A percentile compares a stretch with the other conserved stretches of the same genome.
Evolutionary conservation across 495 filamentous ascomycete species (phyloP).

Genomic region (Penicillium lagena): DNA sequence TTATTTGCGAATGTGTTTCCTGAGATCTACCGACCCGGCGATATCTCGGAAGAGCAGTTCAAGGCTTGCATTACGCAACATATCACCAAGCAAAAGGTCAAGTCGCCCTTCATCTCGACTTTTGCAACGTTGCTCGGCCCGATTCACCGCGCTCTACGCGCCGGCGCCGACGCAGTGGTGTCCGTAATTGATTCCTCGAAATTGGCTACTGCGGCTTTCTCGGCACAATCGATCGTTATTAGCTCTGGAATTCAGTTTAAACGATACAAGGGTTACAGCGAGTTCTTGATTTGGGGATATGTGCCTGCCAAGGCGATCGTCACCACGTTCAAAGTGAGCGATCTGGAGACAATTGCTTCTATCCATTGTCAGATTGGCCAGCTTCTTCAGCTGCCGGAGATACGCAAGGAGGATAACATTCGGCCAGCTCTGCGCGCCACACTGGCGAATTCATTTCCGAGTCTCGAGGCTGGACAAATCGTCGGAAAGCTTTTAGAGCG

Average conservation of each 20-base stretch:
- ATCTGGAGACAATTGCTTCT: conserved; percentile 10
- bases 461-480: background rate
- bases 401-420: background rate
- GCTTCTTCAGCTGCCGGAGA: conserved; percentile 18
- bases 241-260: no score
- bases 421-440: background rate
- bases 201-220: conserved; percentile 15
- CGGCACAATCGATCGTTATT: conserved; percentile 14
- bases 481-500: background rate
- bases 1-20: conserved; percentile 11
- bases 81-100: conserved; percentile 7
- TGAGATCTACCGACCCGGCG: conserved; percentile 6
- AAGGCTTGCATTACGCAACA: conserved; percentile 17
- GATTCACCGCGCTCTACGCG: conserved; percentile 23
- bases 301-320: conserved; percentile 19
- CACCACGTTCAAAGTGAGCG: conserved; percentile 14
- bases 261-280: conserved; percentile 21
- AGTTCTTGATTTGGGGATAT: conserved; percentile 29
- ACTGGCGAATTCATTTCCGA: background rate
- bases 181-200: conserved; percentile 24
- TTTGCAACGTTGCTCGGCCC: conserved; percentile 19
- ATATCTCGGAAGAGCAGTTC: conserved; percentile 12
- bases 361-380: conserved; percentile 10
- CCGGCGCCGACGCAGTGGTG: conserved; percentile 19
- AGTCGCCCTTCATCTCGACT: conserved; percentile 30